These are phyloP conservation scores for Lactarius vividus DNA, from an alignment of 768 basidiomycete species.

Conservation along the genomic window DNA sequence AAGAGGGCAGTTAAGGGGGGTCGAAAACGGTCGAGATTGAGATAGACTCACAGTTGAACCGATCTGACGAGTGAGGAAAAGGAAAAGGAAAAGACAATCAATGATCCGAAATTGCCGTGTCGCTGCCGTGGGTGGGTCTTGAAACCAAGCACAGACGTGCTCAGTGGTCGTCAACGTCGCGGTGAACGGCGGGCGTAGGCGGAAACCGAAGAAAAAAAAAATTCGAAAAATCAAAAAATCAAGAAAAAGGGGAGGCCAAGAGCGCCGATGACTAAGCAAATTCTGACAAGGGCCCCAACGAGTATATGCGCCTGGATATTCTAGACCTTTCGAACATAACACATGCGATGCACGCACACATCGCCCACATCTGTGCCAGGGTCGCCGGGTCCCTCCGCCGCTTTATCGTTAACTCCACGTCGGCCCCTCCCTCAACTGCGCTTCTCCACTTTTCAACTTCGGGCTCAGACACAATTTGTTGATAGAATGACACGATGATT, in stretches of 20 bases:
- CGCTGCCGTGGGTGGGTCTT: conserved; percentile 14
- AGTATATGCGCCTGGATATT: not conserved
- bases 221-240: not conserved
- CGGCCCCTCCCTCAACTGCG: conserved; percentile 2
- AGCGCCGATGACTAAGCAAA: conserved; percentile 12
- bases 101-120: conserved; percentile 3
- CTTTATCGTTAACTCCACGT: not conserved
- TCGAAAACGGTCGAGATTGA: conserved; percentile 8
- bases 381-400: not conserved
- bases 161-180: conserved; percentile 16
- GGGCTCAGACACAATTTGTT: not conserved
- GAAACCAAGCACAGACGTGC: not conserved
- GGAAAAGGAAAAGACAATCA: not conserved
- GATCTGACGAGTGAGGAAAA: not conserved
- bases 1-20: not conserved
- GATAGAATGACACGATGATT: not conserved
- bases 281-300: too few relatives aligned
- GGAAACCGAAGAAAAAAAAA: not conserved
- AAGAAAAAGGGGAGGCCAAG: not conserved
- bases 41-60: conserved; percentile 5
- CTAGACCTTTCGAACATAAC: not conserved
- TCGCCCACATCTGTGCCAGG: not conserved
- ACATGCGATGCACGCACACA: not conserved
- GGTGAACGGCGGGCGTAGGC: conserved; percentile 10
- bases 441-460: too few relatives aligned